These are phyloP conservation scores for Aspergillus texensis DNA, from an alignment of 2,329 filamentous ascomycete genomes.

Conservation along the genomic window DNA sequence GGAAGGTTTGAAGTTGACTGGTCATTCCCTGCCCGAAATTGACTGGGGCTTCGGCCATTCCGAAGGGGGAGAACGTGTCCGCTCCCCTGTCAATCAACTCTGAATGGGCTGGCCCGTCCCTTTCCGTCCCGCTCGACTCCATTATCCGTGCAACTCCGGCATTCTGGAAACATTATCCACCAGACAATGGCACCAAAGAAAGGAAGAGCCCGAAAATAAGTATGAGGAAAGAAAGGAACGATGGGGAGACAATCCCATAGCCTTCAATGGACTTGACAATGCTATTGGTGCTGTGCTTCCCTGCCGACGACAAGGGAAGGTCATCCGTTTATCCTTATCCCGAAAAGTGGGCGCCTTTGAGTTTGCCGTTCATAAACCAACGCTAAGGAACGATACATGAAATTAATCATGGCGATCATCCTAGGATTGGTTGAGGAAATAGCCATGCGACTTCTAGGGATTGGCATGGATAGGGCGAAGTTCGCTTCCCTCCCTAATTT, in stretches of 20 bases:
- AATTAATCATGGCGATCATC: slow-evolving; percentile 31
- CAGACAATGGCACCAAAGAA: neutral
- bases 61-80: slow-evolving; percentile 13
- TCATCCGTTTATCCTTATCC: slow-evolving; percentile 5
- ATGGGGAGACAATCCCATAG: neutral
- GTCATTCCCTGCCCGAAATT: slow-evolving; percentile 11
- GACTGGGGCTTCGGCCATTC: slow-evolving; percentile 14
- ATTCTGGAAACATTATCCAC: slow-evolving; percentile 6
- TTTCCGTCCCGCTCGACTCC: slow-evolving; percentile 39
- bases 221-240: slow-evolving; percentile 2
- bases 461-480: slow-evolving; percentile 27
- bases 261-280: neutral
- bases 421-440: slow-evolving; percentile 20
- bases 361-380: slow-evolving; percentile 9
- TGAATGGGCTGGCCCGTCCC: slow-evolving; percentile 35
- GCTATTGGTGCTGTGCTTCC: neutral
- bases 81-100: slow-evolving; percentile 19
- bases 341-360: slow-evolving; percentile 5
- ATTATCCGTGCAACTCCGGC: slow-evolving; percentile 13
- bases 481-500: slow-evolving; percentile 16
- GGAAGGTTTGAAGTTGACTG: slow-evolving; percentile 8
- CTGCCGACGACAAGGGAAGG: neutral
- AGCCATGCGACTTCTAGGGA: slow-evolving; percentile 27
- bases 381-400: slow-evolving; percentile 10
- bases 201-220: neutral